phyloP scores from a whole-genome alignment of 495 filamentous ascomycete genomes.

The Apodospora peruviana region DNA sequence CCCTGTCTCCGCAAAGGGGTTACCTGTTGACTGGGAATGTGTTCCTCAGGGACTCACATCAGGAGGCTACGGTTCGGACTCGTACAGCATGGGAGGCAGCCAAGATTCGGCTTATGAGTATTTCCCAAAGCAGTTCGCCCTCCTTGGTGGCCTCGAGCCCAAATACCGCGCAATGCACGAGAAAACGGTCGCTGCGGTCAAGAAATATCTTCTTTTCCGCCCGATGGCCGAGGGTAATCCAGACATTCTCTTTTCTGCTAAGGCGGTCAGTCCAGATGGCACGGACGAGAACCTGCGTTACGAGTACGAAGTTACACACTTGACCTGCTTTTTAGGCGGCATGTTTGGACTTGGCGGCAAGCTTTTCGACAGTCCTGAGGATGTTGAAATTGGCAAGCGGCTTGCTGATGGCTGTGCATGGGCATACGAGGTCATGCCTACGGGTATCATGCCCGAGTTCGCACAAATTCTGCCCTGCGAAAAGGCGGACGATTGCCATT shows the following conservation, averaged over 20 bases:
- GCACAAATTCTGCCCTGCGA: slow-evolving; percentile 63
- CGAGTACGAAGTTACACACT: slow-evolving; percentile 63
- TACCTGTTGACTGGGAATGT: slow-evolving; percentile 41
- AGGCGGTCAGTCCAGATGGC: slow-evolving; percentile 30
- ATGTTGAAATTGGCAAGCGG: slow-evolving; percentile 75
- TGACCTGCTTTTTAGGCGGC: slow-evolving; percentile 86
- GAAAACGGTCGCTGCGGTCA: slow-evolving; percentile 61
- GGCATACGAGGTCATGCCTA: slow-evolving; percentile 76
- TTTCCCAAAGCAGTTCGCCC: slow-evolving; percentile 72
- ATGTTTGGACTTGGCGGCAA: slow-evolving; percentile 91
- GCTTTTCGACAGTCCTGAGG: slow-evolving; percentile 70
- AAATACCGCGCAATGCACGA: slow-evolving; percentile 83
- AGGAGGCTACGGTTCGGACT: slow-evolving; percentile 27
- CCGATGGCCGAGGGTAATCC: slow-evolving; percentile 74
- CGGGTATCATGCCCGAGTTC: slow-evolving; percentile 87
- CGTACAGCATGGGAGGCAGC: slow-evolving; percentile 64
- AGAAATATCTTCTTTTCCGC: slow-evolving; percentile 73
- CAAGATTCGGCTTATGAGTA: slow-evolving; percentile 96
- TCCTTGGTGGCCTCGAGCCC: slow-evolving; percentile 75
- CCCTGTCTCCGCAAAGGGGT: slow-evolving; percentile 10
- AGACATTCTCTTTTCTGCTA: slow-evolving; percentile 71
- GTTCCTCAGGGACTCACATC: slow-evolving; percentile 46
- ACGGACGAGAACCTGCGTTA: slow-evolving; percentile 35
- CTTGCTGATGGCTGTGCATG: slow-evolving; percentile 92
- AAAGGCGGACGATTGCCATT: slow-evolving; percentile 60